Evolutionary conservation across 805 yeast genomes (phyloP), one percentile per base, ranked within the genome.

Genomic region (Cyberlindnera saturnus): DNA sequence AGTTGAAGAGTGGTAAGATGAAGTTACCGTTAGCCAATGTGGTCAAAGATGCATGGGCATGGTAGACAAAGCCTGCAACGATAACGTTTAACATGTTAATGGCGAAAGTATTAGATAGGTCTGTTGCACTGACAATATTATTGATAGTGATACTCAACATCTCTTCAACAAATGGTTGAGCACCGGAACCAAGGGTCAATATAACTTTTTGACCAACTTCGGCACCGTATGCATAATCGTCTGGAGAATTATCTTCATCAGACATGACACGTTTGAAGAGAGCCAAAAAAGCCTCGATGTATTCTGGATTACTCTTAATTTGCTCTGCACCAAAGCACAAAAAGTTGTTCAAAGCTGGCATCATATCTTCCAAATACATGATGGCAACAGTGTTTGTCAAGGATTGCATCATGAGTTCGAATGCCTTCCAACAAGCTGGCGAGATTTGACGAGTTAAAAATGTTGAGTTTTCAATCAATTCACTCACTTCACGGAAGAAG

Each of bases 401-500:
- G 49, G 60, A 38, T 47, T 62, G 56, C 40, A 67, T 68, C 61
- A 86, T 62, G 36, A 68, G 59, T 40, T 72, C 77, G 52, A 88
- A 80, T 38, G 82, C 64, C 42, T 71, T 70, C 96, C 97, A 91
- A 70, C 89, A 79, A 29, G 70, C 63, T 6, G 86, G 84, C 3
- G 88, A 77, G 16, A 85, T 76, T 15, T 61, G 54, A 59, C 85
- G 73, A 8, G 79, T 63, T 44, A 81, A 61, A 59, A 82, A 77
- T 17, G 86, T 77, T 48, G 80, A 77, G 52, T 79, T 80, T 41
- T 81, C 82, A 39, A 86, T 78, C 56, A 93, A 69, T 47, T 86
- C 95, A 59, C 88, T 77, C 35, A 79, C 71, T 59, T 88, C 96
- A 33, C 84, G 74, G 52, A 82, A 75, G 57, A 86, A 86, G 54